Conservation (phyloP, 495 filamentous ascomycete species). For the Glarea lozoyensis region DNA sequence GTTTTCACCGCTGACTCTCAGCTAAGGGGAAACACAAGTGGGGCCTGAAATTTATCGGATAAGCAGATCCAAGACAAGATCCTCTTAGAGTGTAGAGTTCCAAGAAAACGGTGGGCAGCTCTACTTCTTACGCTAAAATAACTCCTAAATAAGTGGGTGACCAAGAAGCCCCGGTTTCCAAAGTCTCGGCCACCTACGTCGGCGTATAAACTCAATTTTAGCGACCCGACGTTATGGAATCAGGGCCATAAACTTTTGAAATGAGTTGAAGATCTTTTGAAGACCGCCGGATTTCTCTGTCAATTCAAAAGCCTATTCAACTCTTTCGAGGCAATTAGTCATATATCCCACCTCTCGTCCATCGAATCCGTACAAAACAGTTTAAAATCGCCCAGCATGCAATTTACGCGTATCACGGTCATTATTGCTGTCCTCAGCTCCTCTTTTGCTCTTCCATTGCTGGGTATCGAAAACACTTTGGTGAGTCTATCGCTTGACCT, state of each 20-base stretch:
- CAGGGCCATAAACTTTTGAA: background rate
- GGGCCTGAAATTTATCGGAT: too few species aligned
- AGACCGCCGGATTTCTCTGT: background rate
- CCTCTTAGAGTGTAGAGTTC: too few species aligned
- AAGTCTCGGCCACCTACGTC: background rate
- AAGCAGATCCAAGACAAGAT: too few species aligned
- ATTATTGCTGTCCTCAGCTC: background rate
- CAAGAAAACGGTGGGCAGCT: too few species aligned
- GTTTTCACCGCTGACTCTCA: too few species aligned
- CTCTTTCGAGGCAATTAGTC: background rate
- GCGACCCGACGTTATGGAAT: background rate
- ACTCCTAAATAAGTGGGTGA: too few species aligned
- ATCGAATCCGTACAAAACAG: conserved; percentile 4
- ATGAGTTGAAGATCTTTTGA: background rate
- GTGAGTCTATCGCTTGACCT: background rate
- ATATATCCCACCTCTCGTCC: background rate
- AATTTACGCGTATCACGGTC: background rate
- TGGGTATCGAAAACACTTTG: background rate
- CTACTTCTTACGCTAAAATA: too few species aligned
- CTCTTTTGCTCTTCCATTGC: conserved; percentile 4
- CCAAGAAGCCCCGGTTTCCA: background rate
- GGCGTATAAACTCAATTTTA: background rate
- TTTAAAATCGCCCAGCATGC: background rate
- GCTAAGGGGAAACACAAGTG: too few species aligned
- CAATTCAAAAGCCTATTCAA: background rate